These are phyloP conservation scores for Saprolegnia diclina DNA, from an alignment of 352 stramenopile species.

Conservation along the genomic window DNA sequence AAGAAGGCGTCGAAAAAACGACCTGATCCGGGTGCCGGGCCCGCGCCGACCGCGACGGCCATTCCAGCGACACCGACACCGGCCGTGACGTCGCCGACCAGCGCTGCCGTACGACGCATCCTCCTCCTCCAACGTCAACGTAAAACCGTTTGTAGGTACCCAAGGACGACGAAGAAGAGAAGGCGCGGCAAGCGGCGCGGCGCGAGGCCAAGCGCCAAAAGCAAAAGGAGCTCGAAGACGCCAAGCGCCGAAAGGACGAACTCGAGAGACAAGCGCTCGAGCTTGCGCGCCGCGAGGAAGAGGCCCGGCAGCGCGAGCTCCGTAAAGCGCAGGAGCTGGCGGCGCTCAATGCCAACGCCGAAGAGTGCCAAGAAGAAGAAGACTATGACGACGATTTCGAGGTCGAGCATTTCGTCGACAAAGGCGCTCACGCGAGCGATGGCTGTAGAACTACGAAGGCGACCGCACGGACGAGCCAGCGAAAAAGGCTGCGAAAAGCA, in stretches of 20 bases:
- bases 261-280: slow-evolving; percentile 41
- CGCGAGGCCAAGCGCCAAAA: slow-evolving; percentile 52
- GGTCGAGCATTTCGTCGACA: slow-evolving; percentile 9
- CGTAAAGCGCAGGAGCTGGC: slow-evolving; percentile 47
- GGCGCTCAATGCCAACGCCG: slow-evolving; percentile 60
- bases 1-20: slow-evolving; percentile 25
- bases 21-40: background rate
- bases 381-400: slow-evolving; percentile 70
- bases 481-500: slow-evolving; percentile 7
- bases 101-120: background rate
- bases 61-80: background rate
- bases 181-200: slow-evolving; percentile 13
- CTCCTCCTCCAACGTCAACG: background rate
- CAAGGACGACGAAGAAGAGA: slow-evolving; percentile 25
- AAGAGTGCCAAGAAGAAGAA: slow-evolving; percentile 63
- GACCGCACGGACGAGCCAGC: slow-evolving; percentile 38
- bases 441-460: slow-evolving; percentile 40
- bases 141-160: background rate
- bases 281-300: slow-evolving; percentile 41
- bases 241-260: slow-evolving; percentile 43
- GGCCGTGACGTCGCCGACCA: background rate
- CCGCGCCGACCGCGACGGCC: background rate
- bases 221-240: slow-evolving; percentile 47
- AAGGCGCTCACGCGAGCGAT: background rate
- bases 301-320: slow-evolving; percentile 41